Percentiles rank a stretch among this genome's conserved stretches.
Conservation (phyloP, 176 grass and related monocot species). For the Triticum monococcum region DNA sequence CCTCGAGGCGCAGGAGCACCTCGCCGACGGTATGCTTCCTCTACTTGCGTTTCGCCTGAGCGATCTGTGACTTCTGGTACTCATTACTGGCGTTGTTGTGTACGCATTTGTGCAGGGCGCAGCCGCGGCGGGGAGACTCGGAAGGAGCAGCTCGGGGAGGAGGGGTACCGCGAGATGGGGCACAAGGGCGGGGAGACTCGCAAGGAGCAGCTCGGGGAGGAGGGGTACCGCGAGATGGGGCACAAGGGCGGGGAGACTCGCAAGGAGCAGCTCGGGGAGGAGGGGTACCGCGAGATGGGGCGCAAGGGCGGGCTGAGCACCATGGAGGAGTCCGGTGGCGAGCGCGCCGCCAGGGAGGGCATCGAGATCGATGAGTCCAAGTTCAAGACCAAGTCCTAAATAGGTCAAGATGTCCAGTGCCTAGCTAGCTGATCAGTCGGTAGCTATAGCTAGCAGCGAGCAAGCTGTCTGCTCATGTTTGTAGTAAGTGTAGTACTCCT, state of each 20-base stretch:
- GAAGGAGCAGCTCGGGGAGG: background rate
- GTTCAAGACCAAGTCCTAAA: constrained; percentile 39
- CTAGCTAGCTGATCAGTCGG: too few species aligned
- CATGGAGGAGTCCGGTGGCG: constrained; percentile 45
- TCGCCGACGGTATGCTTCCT: constrained; percentile 50
- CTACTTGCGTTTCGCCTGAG: background rate
- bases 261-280: background rate
- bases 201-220: constrained; percentile 52
- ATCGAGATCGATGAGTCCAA: constrained; percentile 67
- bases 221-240: constrained; percentile 60
- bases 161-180: background rate
- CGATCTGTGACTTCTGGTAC: background rate
- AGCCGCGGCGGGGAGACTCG: constrained; percentile 51
- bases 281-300: background rate
- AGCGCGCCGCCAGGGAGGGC: constrained; percentile 46
- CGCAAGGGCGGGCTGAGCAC: constrained; percentile 57
- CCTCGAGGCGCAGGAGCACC: constrained; percentile 57
- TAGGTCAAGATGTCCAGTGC: background rate
- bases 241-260: constrained; percentile 45
- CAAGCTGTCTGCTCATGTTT: background rate
- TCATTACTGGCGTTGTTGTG: background rate
- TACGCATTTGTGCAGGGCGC: constrained; percentile 29
- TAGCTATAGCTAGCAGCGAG: background rate
- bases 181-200: constrained; percentile 49
- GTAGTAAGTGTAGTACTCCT: too few species aligned